Conservation (phyloP, 2,329 filamentous ascomycete species). For the Epichloe sibirici region DNA sequence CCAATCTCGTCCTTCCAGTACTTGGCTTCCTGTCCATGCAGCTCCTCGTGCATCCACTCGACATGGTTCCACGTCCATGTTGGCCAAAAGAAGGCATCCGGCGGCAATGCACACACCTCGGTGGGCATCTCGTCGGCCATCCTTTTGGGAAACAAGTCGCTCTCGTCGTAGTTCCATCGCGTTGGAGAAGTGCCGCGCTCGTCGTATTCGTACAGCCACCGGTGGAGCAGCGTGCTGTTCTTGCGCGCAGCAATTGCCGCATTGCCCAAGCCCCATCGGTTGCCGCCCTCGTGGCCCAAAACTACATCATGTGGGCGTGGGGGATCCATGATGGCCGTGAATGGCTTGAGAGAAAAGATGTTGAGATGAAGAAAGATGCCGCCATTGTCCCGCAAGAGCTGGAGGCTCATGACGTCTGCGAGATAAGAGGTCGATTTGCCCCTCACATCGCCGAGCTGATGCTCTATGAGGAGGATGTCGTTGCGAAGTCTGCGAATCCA, state of each 20-base stretch:
- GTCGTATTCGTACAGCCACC: slow-evolving; percentile 7
- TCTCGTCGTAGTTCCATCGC: slow-evolving; percentile 4
- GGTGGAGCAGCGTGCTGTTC: slow-evolving; percentile 8
- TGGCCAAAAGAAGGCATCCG: slow-evolving; percentile 10
- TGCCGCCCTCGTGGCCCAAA: slow-evolving; percentile 8
- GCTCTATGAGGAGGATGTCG: slow-evolving; percentile 5
- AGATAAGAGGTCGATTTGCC: slow-evolving; percentile 1
- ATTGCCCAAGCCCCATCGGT: slow-evolving; percentile 8
- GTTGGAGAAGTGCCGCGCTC: neutral
- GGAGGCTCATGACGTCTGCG: slow-evolving; percentile 6
- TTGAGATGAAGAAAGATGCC: slow-evolving; percentile 9
- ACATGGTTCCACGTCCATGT: slow-evolving; percentile 9
- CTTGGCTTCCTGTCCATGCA: slow-evolving; percentile 1
- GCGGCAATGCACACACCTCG: slow-evolving; percentile 7
- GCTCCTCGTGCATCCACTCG: slow-evolving; percentile 9
- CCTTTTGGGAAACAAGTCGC: slow-evolving; percentile 4
- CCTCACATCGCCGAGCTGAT: neutral
- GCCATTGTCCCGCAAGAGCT: slow-evolving; percentile 8
- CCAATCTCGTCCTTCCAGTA: slow-evolving; percentile 6
- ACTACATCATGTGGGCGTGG: slow-evolving; percentile 5
- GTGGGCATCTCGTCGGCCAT: slow-evolving; percentile 1
- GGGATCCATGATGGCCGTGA: slow-evolving; percentile 3
- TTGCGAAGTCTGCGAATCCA: slow-evolving; percentile 7
- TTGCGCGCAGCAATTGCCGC: slow-evolving; percentile 8
- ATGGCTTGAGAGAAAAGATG: slow-evolving; percentile 7